A percentile compares a stretch with the other conserved stretches of the same genome.
phyloP scores from a whole-genome alignment of 1,284 basidiomycete genomes.

The Fomitopsis schrenkii region DNA sequence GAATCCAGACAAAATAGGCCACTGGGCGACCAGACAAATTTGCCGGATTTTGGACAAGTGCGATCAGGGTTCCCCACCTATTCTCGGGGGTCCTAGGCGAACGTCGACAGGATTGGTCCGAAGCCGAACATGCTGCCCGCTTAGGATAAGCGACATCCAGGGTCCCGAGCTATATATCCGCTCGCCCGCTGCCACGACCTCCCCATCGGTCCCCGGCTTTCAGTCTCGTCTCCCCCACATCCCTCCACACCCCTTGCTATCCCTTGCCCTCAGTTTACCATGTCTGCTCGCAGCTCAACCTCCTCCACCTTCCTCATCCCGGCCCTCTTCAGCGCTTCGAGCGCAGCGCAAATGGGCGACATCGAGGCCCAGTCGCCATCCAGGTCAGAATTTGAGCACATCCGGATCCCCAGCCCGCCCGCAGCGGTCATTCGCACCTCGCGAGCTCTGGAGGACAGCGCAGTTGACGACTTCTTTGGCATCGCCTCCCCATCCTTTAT shows the following conservation, averaged over 20 bases:
- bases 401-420: constrained; percentile 2
- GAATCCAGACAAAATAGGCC: too few species aligned
- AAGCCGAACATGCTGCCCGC: not conserved
- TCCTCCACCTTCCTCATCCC: constrained; percentile 5
- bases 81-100: too few species aligned
- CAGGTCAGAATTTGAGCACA: constrained; percentile 31
- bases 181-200: not conserved
- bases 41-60: too few species aligned
- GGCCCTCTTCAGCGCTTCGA: constrained; percentile 10
- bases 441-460: constrained; percentile 16
- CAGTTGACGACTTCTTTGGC: constrained; percentile 29
- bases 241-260: not conserved
- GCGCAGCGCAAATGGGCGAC: constrained; percentile 20
- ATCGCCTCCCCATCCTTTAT: constrained; percentile 14
- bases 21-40: too few species aligned
- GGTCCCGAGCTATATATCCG: not conserved
- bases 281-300: not conserved
- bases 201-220: not conserved
- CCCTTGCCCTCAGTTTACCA: not conserved
- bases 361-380: constrained; percentile 36
- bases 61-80: too few species aligned
- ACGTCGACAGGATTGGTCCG: not conserved
- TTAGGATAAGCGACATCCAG: not conserved
- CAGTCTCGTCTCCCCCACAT: not conserved
- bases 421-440: constrained; percentile 3